phyloP scores from a whole-genome alignment of 257 asterid genomes.

The Orobanche coerulescens region DNA sequence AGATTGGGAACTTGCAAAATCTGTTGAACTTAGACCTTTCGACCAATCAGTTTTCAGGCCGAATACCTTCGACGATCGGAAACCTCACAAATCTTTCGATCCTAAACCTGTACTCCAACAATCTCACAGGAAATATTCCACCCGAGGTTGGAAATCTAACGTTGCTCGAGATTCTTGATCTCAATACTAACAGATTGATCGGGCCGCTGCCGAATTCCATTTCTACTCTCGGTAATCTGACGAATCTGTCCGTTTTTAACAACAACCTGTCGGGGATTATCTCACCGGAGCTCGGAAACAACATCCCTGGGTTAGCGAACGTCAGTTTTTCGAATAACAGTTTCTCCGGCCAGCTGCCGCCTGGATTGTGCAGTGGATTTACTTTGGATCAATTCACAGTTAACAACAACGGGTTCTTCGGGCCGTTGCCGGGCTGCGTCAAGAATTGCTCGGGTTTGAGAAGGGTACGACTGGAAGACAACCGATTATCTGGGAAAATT shows the following conservation, averaged over 20 bases:
- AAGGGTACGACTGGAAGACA: slow-evolving; percentile 49
- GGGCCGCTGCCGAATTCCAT: slow-evolving; percentile 53
- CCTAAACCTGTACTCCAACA: slow-evolving; percentile 39
- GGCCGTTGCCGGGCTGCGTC: slow-evolving; percentile 51
- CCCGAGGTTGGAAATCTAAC: slow-evolving; percentile 37
- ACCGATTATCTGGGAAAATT: slow-evolving; percentile 45
- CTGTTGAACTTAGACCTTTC: slow-evolving; percentile 33
- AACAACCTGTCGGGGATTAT: slow-evolving; percentile 43
- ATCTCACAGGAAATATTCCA: slow-evolving; percentile 48
- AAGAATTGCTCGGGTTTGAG: slow-evolving; percentile 41
- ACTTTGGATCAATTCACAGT: slow-evolving; percentile 40
- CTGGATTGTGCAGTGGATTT: slow-evolving; percentile 42
- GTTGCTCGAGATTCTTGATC: slow-evolving; percentile 28
- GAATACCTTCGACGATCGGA: slow-evolving; percentile 42
- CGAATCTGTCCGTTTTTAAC: slow-evolving; percentile 26
- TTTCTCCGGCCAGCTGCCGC: slow-evolving; percentile 54
- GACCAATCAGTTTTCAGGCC: slow-evolving; percentile 39
- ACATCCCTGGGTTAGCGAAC: slow-evolving; percentile 27
- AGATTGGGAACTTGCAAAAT: slow-evolving; percentile 36
- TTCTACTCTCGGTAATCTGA: slow-evolving; percentile 35
- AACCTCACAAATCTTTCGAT: slow-evolving; percentile 32
- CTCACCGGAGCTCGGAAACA: slow-evolving; percentile 46
- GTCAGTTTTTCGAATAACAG: slow-evolving; percentile 45
- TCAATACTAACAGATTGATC: slow-evolving; percentile 36
- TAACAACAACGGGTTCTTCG: slow-evolving; percentile 41